Evolutionary conservation across 352 stramenopile genomes (phyloP).

Genomic region (Aphanomyces astaci): DNA sequence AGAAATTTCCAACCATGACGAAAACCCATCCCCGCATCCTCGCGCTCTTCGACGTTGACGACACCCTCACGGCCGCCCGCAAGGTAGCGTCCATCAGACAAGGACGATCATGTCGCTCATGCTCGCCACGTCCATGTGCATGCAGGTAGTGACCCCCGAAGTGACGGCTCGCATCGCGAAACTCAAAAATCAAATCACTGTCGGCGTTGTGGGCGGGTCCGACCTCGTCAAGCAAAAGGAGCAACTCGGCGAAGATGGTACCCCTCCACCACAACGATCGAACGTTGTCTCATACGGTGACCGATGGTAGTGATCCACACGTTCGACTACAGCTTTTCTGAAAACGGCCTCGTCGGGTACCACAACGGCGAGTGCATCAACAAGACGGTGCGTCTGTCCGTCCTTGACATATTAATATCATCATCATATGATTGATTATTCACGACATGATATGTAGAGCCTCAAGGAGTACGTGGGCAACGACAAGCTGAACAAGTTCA

Average conservation of each 20-base stretch:
- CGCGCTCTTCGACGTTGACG: slow-evolving; percentile 99
- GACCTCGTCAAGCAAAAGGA: slow-evolving; percentile 99
- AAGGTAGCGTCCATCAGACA: slow-evolving; percentile 40
- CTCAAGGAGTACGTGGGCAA: slow-evolving; percentile 94
- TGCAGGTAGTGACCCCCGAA: slow-evolving; percentile 74
- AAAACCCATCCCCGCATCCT: slow-evolving; percentile 86
- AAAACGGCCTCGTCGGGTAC: slow-evolving; percentile 98
- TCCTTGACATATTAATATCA: not conserved
- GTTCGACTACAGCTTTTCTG: slow-evolving; percentile 98
- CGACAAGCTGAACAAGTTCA: slow-evolving; percentile 95
- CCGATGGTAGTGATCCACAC: slow-evolving; percentile 90
- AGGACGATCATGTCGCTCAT: not conserved
- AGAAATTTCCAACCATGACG: slow-evolving; percentile 2
- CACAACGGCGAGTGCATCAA: slow-evolving; percentile 91
- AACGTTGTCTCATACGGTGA: too few relatives aligned
- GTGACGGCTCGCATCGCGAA: slow-evolving; percentile 93
- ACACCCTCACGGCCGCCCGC: slow-evolving; percentile 94
- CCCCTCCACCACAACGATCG: too few relatives aligned
- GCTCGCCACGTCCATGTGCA: not conserved
- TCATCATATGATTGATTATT: slow-evolving; percentile 21
- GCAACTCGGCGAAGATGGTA: slow-evolving; percentile 92
- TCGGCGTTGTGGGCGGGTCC: slow-evolving; percentile 97
- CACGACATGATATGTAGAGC: slow-evolving; percentile 50
- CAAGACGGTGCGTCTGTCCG: slow-evolving; percentile 47
- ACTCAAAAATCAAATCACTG: slow-evolving; percentile 90